Conservation (phyloP, 257 asterid genomes). For the Solanum peruvianum region DNA sequence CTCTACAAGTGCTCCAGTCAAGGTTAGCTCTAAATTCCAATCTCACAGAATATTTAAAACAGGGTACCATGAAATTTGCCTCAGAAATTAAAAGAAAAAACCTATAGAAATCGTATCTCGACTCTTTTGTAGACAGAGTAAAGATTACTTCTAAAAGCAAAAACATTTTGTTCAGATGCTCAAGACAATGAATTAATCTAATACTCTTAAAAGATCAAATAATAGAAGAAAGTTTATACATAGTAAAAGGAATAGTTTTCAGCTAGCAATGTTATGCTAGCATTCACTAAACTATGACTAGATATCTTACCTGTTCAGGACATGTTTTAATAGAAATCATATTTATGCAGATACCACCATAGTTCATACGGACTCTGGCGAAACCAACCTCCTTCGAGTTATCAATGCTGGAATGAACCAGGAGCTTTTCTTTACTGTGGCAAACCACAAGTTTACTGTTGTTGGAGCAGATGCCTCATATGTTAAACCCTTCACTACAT, state of each 20-base stretch:
- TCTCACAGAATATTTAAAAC: slow-evolving; percentile 24
- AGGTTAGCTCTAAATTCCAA: slow-evolving; percentile 21
- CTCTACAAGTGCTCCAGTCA: slow-evolving; percentile 70
- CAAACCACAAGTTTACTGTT: slow-evolving; percentile 77
- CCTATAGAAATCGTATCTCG: not conserved
- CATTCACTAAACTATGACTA: not conserved
- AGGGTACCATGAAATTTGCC: not conserved
- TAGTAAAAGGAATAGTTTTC: not conserved
- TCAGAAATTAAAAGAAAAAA: not conserved
- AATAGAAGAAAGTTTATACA: not conserved
- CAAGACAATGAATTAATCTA: not conserved
- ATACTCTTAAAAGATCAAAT: not conserved
- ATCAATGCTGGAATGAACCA: slow-evolving; percentile 76
- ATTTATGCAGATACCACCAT: slow-evolving; percentile 39
- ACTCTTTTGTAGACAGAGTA: not conserved
- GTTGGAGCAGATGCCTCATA: slow-evolving; percentile 87
- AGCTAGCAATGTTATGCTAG: not conserved
- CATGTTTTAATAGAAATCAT: not conserved
- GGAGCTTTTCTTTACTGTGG: slow-evolving; percentile 74
- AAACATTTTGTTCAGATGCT: not conserved
- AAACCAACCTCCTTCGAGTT: slow-evolving; percentile 63
- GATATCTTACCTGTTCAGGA: not conserved
- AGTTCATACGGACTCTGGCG: slow-evolving; percentile 49
- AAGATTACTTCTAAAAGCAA: not conserved
- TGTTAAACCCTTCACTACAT: slow-evolving; percentile 71